Evolutionary conservation across 441 rosid species (phyloP).

Genomic region (Gossypium lobatum): DNA sequence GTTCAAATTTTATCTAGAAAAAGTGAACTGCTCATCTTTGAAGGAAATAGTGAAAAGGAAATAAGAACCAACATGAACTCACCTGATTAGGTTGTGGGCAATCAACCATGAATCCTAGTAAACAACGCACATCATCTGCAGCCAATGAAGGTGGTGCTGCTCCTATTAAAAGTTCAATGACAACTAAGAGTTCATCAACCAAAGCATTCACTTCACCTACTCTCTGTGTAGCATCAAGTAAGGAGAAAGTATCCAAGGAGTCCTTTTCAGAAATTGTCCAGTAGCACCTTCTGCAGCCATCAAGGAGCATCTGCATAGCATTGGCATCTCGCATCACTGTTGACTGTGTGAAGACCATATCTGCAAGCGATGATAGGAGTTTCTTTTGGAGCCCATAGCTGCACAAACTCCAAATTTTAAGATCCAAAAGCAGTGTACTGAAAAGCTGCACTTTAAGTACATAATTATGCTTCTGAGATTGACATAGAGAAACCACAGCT

Average conservation of each 20-base stretch:
- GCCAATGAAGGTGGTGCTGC: conserved; percentile 79
- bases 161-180: conserved; percentile 92
- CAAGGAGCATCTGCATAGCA: conserved; percentile 99
- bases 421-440: conserved; percentile 78
- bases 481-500: conserved; percentile 89
- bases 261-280: conserved; percentile 86
- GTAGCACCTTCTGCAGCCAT: conserved; percentile 99
- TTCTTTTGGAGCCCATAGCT: conserved; percentile 97
- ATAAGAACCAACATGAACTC: conserved; percentile 4
- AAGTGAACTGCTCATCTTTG: background rate
- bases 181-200: conserved; percentile 96
- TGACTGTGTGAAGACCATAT: conserved; percentile 98
- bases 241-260: conserved; percentile 61
- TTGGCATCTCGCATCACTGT: conserved; percentile 87
- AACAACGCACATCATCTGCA: conserved; percentile 67
- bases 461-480: conserved; percentile 79
- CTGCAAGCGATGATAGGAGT: conserved; percentile 89
- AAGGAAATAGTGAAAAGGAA: background rate
- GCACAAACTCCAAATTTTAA: conserved; percentile 95
- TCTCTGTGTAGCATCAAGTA: conserved; percentile 57
- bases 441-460: conserved; percentile 93
- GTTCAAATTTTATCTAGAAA: background rate
- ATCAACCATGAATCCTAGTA: conserved; percentile 93
- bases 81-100: conserved; percentile 99
- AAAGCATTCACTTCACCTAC: conserved; percentile 94